These are phyloP conservation scores for Phytomonas sp. DNA, from an alignment of 208 protist genomes.

Conservation along the genomic window DNA sequence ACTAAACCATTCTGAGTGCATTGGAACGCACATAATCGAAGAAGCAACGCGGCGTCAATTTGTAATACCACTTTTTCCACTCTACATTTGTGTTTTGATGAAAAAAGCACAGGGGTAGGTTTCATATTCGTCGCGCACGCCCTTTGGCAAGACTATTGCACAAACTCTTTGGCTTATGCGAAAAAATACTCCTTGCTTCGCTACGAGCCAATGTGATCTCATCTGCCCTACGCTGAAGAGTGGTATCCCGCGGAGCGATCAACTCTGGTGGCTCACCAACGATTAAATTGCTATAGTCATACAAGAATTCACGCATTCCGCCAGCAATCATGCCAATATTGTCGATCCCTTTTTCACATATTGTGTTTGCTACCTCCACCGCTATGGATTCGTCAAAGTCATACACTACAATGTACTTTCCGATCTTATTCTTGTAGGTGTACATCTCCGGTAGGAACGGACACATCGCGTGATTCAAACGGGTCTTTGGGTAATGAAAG, in stretches of 20 bases:
- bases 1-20: neutral
- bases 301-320: constrained; percentile 76
- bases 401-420: constrained; percentile 81
- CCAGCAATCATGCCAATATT: constrained; percentile 78
- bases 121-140: constrained; percentile 1
- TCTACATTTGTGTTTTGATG: neutral
- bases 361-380: constrained; percentile 37
- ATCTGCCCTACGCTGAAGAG: constrained; percentile 58
- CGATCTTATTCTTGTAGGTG: constrained; percentile 81
- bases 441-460: constrained; percentile 81
- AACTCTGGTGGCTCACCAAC: constrained; percentile 48
- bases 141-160: constrained; percentile 61
- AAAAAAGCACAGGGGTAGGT: neutral
- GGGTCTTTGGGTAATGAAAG: constrained; percentile 73
- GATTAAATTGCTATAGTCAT: constrained; percentile 56
- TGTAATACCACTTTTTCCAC: neutral
- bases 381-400: constrained; percentile 75
- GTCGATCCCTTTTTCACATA: constrained; percentile 86
- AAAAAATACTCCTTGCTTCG: constrained; percentile 53
- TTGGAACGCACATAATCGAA: neutral
- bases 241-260: constrained; percentile 60
- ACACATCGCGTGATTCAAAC: constrained; percentile 65
- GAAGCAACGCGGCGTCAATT: neutral
- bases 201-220: constrained; percentile 57
- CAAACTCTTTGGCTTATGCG: constrained; percentile 79